Base-by-base conservation (phyloP, 2,329 filamentous ascomycete genomes). In the Fusarium armeniacum region DNA sequence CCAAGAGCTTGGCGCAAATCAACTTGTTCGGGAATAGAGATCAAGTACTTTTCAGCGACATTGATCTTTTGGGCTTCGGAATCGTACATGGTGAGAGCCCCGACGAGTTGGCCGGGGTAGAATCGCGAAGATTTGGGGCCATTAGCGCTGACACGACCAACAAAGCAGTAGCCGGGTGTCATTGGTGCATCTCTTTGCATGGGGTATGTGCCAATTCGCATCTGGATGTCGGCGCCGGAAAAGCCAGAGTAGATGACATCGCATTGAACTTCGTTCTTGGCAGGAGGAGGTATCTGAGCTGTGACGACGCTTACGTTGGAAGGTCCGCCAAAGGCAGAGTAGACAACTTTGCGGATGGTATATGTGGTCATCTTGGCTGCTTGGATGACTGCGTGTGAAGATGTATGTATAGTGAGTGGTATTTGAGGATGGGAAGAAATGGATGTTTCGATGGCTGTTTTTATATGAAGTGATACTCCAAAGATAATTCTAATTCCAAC, bases 201-300 rank as follows among this genome's bases (percentile, higher is more conserved):
- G 2, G 83, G 83, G 65, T 86, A 86, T n/a, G 65, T 68, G 58
- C 84, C 84, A 22, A 79, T 74, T 24, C 84, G 81, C 84, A 86
- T 86, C 65, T 81, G 81, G 73, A 85, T 79, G 70, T 86, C 84
- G 62, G 78, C 74, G 36, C 84, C 84, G 2, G 79, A 78, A 75
- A 86, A 85, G 51, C 82, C 81, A 4, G 83, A 73, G 75, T 84
- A 84, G 57, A 83, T 71, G 61, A 84, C 80, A 51, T 81, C 79
- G 60, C 85, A 77, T 52, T 83, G 84, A 28, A 85, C 83, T 58
- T 86, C 77, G 30, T 79, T 73, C 11, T 79, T 76, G 15, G 77
- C 72, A 22, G 84, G 84, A 7, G 81, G 73, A 2, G 79, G 57
- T 44, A 82, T 79, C 8, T 78, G 71, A 5, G 76, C 74, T 5